Conservation (phyloP, 1,284 basidiomycete species). For the Sphagnurus paluster region DNA sequence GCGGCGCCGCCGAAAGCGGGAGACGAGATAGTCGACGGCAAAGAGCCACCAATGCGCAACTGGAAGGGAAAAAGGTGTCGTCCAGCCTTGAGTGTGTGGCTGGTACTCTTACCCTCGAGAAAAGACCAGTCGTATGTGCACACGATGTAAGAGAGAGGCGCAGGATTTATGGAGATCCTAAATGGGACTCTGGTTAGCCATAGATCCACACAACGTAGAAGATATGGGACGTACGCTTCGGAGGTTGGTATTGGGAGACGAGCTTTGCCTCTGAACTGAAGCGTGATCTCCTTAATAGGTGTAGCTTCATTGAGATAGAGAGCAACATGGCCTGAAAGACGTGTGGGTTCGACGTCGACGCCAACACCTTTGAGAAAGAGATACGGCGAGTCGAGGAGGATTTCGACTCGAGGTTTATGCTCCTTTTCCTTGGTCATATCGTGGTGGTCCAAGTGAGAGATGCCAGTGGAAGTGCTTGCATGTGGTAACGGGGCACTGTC, state of each 20-base stretch:
- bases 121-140: slow-evolving; percentile 90
- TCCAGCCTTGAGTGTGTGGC: slow-evolving; percentile 89
- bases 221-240: slow-evolving; percentile 57
- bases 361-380: slow-evolving; percentile 79
- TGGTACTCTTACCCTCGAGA: slow-evolving; percentile 75
- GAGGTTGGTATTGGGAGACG: slow-evolving; percentile 63
- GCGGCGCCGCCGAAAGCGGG: slow-evolving; percentile 59
- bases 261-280: slow-evolving; percentile 83
- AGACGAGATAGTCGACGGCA: slow-evolving; percentile 77
- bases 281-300: slow-evolving; percentile 83
- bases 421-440: slow-evolving; percentile 48
- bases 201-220: slow-evolving; percentile 16
- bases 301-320: slow-evolving; percentile 80
- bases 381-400: slow-evolving; percentile 69
- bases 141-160: slow-evolving; percentile 62
- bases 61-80: slow-evolving; percentile 88
- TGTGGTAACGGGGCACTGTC: slow-evolving; percentile 17
- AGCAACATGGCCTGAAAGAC: slow-evolving; percentile 75
- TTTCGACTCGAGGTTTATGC: slow-evolving; percentile 61
- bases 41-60: slow-evolving; percentile 75
- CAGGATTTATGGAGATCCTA: slow-evolving; percentile 25
- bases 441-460: slow-evolving; percentile 24
- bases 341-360: slow-evolving; percentile 78
- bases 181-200: slow-evolving; percentile 17
- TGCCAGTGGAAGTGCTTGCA: slow-evolving; percentile 8